Evolutionary conservation across 1,284 basidiomycete species (phyloP), one percentile per base, ranked within the genome.

Genomic region (Clitocybe nebularis): DNA sequence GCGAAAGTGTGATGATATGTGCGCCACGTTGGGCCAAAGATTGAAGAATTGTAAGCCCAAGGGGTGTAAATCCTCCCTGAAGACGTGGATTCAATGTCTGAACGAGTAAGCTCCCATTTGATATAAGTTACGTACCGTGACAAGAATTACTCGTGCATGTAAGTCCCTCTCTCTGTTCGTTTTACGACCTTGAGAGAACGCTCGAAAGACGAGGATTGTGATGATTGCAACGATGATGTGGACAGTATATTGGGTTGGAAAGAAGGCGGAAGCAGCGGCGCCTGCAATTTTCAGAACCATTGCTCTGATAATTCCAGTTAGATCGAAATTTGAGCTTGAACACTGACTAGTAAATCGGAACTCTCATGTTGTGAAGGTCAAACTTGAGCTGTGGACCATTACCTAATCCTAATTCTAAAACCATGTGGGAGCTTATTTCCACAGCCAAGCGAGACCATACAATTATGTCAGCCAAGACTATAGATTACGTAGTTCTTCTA

Each of bases 101-200:
- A 36, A 9, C 19, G 21, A 39, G 13, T n/a, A 41, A 7, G 30
- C 14, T 14, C 23, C 9, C 43, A 23, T 19, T 26, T 21, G 2
- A 13, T 11, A 35, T 24, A 5, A 11, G 13, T 16, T 7, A 59
- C 75, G 33, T 49, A 83, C 85, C 26, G 86, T 89, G 6, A 89
- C 59, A 3, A 89, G 59, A n/a, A 89, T 66, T 1, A 75, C 72
- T 5, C 84, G 68, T 0, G 75, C 79, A 67, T 89, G 84, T 35
- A 89, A 66, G 55, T 86, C 80, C 28, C 86, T 69, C 50, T 89
- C 86, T 26, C 86, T 66, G 39, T 62, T 77, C 1, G 86, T 89
- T 24, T 64, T 69, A 3, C 79, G 71, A 11, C 87, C 87, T 62
- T 86, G 83, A 2, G 77, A 67, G 58, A 84, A 77, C 7, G 77